Conservation (phyloP, 2,329 filamentous ascomycete species). For the Immersiporthe knoxdaviesiana region DNA sequence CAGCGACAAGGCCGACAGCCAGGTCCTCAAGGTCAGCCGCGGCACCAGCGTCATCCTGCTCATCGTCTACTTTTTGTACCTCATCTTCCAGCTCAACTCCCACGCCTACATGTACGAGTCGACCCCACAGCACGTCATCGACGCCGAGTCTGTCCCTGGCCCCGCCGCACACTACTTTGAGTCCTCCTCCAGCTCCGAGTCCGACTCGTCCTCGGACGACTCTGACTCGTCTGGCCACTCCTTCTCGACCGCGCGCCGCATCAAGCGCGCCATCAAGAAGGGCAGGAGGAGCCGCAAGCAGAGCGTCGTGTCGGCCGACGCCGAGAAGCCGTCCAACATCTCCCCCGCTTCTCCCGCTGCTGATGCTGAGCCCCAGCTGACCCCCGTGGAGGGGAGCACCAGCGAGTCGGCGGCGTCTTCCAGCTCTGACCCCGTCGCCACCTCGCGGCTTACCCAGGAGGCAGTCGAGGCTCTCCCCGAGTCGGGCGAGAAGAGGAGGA, state of each 20-base stretch:
- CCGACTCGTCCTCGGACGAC: conserved; percentile 55
- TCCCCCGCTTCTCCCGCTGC: conserved; percentile 13
- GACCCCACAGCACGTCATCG: conserved; percentile 69
- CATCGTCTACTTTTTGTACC: conserved; percentile 72
- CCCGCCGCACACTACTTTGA: conserved; percentile 69
- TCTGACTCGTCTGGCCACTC: conserved; percentile 56
- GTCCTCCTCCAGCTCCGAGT: conserved; percentile 47
- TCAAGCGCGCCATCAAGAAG: conserved; percentile 64
- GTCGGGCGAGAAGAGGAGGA: conserved; percentile 32
- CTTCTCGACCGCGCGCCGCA: conserved; percentile 57
- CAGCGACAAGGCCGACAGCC: conserved; percentile 56
- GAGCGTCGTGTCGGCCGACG: conserved; percentile 55
- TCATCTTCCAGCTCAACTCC: conserved; percentile 76
- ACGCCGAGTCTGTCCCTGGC: conserved; percentile 66
- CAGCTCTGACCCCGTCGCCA: conserved; percentile 21
- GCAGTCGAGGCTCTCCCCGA: conserved; percentile 23
- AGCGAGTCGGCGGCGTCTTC: conserved; percentile 31
- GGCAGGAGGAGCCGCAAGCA: conserved; percentile 67
- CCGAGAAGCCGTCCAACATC: conserved; percentile 39
- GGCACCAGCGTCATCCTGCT: conserved; percentile 77
- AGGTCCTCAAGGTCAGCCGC: conserved; percentile 74
- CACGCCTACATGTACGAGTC: conserved; percentile 71
- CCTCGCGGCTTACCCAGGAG: conserved; percentile 24
- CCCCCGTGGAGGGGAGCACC: conserved; percentile 10
- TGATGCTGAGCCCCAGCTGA: conserved; percentile 7